Evolutionary conservation across 2,329 filamentous ascomycete species (phyloP), one percentile per base, ranked within the genome.

Genomic region (Neurospora sp.): DNA sequence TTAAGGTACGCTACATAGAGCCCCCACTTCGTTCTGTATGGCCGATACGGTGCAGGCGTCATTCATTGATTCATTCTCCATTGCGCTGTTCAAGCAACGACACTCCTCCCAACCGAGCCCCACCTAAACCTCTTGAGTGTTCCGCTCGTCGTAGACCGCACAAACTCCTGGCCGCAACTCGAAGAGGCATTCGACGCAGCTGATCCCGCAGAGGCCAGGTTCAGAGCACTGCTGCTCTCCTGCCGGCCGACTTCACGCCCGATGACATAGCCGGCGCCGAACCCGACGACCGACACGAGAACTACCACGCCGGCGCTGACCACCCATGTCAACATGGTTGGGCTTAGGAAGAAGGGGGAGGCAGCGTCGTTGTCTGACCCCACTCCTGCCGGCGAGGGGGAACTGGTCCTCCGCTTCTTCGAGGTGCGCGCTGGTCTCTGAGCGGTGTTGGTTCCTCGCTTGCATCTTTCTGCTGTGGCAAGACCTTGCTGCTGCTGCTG

Each of bases 251-350:
- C 88, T 74, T 91, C 89, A 36, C 88, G 82, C 5, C 89, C 89
- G 71, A 90, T 88, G 33, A 90, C 88, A 75, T 90, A 90, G 11
- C 89, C 89, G 9, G 89, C 89, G 2, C 89, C 88, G 73, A 91
- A 91, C 2, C 89, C 89, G 40, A 91, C 88, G 1, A 90, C 89
- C 8, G 87, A 89, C 3, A 91, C 86, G 11, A 91, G 82, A 9
- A 91, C 88, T 1, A 91, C 86, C 1, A 91, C 89, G 19, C 89
- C 89, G 8, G 89, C 89, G 70, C 86, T 88, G 69, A 91, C 84
- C 6, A 89, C 87, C 87, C 88, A 90, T 0, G 88, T 88, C 67
- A 90, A 77, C 8, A 90, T 78, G 1, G 88, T 89, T 40, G 88
- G 87, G 68, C 84, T 88, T 68, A 90, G 83, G 42, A 84, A 76